These are phyloP conservation scores for Pelargonium fulgidum DNA, from an alignment of 441 rosid species.

Conservation along the genomic window DNA sequence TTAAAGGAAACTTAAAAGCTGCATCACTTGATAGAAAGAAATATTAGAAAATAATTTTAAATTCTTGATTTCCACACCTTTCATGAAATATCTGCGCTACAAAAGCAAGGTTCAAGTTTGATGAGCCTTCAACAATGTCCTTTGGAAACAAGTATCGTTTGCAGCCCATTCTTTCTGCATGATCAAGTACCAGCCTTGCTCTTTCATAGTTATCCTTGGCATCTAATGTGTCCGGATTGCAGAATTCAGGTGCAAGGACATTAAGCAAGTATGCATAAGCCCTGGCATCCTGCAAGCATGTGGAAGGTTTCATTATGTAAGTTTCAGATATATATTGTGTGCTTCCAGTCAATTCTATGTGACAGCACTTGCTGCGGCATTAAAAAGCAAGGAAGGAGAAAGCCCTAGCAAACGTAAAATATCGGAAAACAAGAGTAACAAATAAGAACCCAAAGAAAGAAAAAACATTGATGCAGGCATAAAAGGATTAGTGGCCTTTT, in stretches of 20 bases:
- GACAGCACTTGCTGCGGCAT: no score
- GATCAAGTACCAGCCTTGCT: constrained; percentile 63
- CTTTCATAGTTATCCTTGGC: constrained; percentile 49
- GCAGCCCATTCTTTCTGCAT: constrained; percentile 68
- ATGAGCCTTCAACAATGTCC: constrained; percentile 62
- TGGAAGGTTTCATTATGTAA: neutral
- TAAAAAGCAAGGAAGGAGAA: no score
- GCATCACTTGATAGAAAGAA: neutral
- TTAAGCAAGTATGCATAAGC: constrained; percentile 67
- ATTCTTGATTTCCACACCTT: constrained; percentile 32
- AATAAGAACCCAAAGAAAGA: no score
- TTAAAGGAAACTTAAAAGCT: neutral
- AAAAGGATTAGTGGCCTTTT: no score
- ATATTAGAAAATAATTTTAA: neutral
- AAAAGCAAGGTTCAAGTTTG: constrained; percentile 63
- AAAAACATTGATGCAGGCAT: no score
- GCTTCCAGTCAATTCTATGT: no score
- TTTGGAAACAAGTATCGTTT: constrained; percentile 57
- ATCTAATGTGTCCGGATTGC: constrained; percentile 51
- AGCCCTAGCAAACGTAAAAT: no score
- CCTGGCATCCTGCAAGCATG: constrained; percentile 49
- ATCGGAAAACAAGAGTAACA: no score
- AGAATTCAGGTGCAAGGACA: constrained; percentile 69
- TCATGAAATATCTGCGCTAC: constrained; percentile 69
- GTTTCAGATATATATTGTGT: no score